Conservation (phyloP, 371 early-diverging fungal genomes). For the Neoconidiobolus thromboides region DNA sequence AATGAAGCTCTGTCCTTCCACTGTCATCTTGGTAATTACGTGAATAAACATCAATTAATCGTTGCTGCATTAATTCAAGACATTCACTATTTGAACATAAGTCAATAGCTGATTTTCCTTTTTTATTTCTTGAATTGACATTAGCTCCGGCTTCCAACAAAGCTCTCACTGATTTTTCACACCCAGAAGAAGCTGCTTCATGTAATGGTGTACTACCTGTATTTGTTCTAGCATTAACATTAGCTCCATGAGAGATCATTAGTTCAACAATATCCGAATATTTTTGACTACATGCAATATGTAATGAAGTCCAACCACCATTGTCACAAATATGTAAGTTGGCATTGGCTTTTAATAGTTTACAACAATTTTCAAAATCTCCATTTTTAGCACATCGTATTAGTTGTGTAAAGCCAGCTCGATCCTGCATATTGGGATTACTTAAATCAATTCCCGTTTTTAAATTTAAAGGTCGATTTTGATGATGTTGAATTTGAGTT, state of each 20-base stretch:
- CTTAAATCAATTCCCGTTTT: background rate
- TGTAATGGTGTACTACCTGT: conserved; percentile 61
- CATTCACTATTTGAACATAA: background rate
- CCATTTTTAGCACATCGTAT: conserved; percentile 29
- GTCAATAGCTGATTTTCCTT: conserved; percentile 1
- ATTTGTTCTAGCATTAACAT: conserved; percentile 35
- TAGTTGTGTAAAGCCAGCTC: conserved; percentile 31
- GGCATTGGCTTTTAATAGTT: conserved; percentile 24
- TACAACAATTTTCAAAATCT: conserved; percentile 24
- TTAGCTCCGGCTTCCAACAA: conserved; percentile 39
- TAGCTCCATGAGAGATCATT: conserved; percentile 28
- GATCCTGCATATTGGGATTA: conserved; percentile 30
- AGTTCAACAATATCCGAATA: conserved; percentile 32
- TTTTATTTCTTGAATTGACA: conserved; percentile 10
- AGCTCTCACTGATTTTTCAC: conserved; percentile 29
- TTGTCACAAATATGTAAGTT: conserved; percentile 35
- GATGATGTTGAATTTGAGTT: too few species aligned
- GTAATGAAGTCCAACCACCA: conserved; percentile 44
- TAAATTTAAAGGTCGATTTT: background rate
- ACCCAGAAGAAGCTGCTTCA: conserved; percentile 54
- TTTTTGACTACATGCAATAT: conserved; percentile 43
- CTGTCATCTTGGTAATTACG: background rate
- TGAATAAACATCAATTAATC: background rate
- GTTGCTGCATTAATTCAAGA: background rate
- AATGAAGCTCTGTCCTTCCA: background rate